A percentile compares a stretch with the other conserved stretches of the same genome.
These are phyloP conservation scores for Chenopodium quinoa DNA, from an alignment of 148 eudicot genomes.

Conservation along the genomic window DNA sequence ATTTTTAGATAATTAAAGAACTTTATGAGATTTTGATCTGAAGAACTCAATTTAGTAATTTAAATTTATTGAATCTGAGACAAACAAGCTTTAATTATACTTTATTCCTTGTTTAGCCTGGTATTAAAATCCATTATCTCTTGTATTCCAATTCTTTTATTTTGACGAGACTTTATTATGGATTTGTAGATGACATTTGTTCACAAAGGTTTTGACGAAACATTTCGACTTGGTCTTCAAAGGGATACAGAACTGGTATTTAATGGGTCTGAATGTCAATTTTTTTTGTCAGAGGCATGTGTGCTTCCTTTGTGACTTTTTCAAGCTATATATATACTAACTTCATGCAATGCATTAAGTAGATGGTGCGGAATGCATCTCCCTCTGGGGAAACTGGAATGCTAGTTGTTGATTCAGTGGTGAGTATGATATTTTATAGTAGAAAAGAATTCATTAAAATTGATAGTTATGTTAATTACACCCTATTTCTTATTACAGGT, in stretches of 20 bases:
- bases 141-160: slow-evolving; percentile 1
- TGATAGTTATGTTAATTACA: neutral
- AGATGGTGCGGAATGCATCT: slow-evolving; percentile 90
- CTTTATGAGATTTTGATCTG: neutral
- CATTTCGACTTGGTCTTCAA: slow-evolving; percentile 87
- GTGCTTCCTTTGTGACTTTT: slow-evolving; percentile 9
- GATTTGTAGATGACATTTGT: slow-evolving; percentile 73
- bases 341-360: slow-evolving; percentile 29
- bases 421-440: slow-evolving; percentile 38
- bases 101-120: slow-evolving; percentile 1
- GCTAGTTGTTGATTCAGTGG: slow-evolving; percentile 97
- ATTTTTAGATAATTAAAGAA: neutral
- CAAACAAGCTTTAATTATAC: neutral
- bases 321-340: neutral
- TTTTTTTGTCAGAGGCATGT: neutral
- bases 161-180: slow-evolving; percentile 18
- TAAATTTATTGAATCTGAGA: neutral
- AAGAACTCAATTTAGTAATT: neutral
- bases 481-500: slow-evolving; percentile 50
- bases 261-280: slow-evolving; percentile 6
- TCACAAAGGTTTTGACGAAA: slow-evolving; percentile 98
- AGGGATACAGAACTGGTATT: slow-evolving; percentile 83
- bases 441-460: slow-evolving; percentile 4
- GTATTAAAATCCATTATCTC: neutral
- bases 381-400: slow-evolving; percentile 91